A percentile compares a stretch with the other conserved stretches of the same genome.
phyloP scores from a whole-genome alignment of 441 rosid genomes.

The Gossypium davidsonii region DNA sequence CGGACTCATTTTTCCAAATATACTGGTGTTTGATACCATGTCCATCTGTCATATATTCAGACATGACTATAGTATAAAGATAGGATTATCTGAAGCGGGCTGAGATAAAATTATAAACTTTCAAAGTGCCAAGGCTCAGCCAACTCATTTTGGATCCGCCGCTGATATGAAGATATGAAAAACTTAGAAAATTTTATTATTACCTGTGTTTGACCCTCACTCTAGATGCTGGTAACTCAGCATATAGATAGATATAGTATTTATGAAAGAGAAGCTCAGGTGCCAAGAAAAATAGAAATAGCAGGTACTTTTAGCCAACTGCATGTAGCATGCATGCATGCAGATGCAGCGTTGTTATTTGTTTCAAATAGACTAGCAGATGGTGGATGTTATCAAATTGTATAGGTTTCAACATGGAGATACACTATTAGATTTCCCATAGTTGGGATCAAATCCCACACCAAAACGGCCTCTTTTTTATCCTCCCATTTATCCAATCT shows the following conservation, averaged over 20 bases:
- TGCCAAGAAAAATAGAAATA: background rate
- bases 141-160: too few species aligned
- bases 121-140: too few species aligned
- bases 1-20: background rate
- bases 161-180: too few species aligned
- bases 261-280: background rate
- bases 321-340: background rate
- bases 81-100: background rate
- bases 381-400: too few species aligned
- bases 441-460: background rate
- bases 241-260: background rate
- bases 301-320: background rate
- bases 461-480: background rate
- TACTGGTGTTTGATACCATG: background rate
- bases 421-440: too few species aligned
- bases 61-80: too few species aligned
- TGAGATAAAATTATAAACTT: too few species aligned
- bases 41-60: background rate
- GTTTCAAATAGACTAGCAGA: too few species aligned
- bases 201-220: background rate
- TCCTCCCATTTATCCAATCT: conserved; percentile 36
- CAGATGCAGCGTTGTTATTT: background rate
- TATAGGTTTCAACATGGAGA: too few species aligned
- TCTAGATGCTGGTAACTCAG: background rate
- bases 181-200: too few species aligned